These are phyloP conservation scores for Cryptococcus sp. DNA, from an alignment of 1,284 basidiomycete genomes.

Conservation along the genomic window DNA sequence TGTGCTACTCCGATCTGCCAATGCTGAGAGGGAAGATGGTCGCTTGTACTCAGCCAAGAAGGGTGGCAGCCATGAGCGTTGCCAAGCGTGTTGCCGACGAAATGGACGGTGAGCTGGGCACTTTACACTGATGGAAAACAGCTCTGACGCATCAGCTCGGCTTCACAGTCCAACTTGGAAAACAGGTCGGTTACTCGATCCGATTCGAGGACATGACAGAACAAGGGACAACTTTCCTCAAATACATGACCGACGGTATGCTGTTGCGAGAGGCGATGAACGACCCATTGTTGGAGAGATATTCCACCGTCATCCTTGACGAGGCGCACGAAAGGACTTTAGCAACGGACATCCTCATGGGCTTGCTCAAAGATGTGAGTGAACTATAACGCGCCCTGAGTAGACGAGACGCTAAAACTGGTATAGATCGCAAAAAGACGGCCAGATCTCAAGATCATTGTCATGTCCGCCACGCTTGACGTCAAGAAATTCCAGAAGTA, in stretches of 20 bases:
- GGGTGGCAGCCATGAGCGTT: conserved; percentile 97
- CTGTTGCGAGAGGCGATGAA: conserved; percentile 96
- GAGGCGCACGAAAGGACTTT: conserved; percentile 98
- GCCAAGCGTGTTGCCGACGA: conserved; percentile 98
- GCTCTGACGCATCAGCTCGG: neutral
- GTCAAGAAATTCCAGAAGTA: conserved; percentile 97
- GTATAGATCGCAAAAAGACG: conserved; percentile 73
- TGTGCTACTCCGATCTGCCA: conserved; percentile 88
- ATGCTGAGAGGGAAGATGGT: conserved; percentile 86
- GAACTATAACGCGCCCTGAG: neutral
- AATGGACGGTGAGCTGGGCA: conserved; percentile 75
- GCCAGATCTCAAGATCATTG: conserved; percentile 89
- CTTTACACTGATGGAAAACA: neutral
- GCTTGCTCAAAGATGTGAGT: conserved; percentile 65
- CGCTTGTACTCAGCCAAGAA: conserved; percentile 94
- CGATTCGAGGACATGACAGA: conserved; percentile 99
- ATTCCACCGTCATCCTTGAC: conserved; percentile 97
- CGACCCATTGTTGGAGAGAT: conserved; percentile 82
- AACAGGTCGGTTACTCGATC: conserved; percentile 96
- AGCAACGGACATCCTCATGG: conserved; percentile 98
- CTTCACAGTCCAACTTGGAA: conserved; percentile 74
- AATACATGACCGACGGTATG: conserved; percentile 99
- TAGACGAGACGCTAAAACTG: neutral
- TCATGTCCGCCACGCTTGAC: conserved; percentile 98
- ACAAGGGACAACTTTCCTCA: conserved; percentile 84